Evolutionary conservation across 1,139 yeast species (phyloP), one percentile per base, ranked within the genome.

Genomic region (Blastobotrys petasosporus): DNA sequence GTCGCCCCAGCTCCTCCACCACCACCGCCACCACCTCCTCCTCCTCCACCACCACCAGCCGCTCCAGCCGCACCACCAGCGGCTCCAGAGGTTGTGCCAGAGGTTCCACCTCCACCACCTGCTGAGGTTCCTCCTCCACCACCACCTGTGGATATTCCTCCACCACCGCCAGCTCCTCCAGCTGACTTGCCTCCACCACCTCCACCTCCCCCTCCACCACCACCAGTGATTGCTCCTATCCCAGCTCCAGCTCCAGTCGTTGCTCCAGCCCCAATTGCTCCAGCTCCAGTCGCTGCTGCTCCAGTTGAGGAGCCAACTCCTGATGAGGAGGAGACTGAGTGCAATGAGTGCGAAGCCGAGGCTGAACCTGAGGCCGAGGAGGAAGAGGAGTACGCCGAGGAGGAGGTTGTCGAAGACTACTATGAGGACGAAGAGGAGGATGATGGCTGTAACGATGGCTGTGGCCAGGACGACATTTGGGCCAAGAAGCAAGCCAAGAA

Each of bases 351-450:
- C 25, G 25, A 20, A 7, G 25, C 6, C 7, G 25, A 20, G 4
- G 25, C 25, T 7, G 25, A 20, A 7, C n/a, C n/a, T n/a, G n/a
- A n/a, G 9, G 17, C 31, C 4, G 32, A 32, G 16, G 15, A 12
- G 8, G 41, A 37, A 13, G 41, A 37, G 11, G 35, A 39, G 2
- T 30, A 12, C 31, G 37, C 30, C 8, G 42, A 39, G 7, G 42
- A 32, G 17, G 42, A 39, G 9, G n/a, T n/a, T 28, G 36, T 31
- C 10, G 42, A 17, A 3, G 42, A 39, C 9, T 5, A 11, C 10
- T 29, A 32, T 15, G 36, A 32, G 13, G 36, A 12, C n/a, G 39
- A 16, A 32, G 20, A 17, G 39, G 11, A 36, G 20, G 28, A 15
- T 5, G 41, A 30, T 6, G 11, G 11, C 8, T 20, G 10, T 32